Evolutionary conservation across 495 filamentous ascomycete species (phyloP).

Genomic region (Xylaria scruposa): DNA sequence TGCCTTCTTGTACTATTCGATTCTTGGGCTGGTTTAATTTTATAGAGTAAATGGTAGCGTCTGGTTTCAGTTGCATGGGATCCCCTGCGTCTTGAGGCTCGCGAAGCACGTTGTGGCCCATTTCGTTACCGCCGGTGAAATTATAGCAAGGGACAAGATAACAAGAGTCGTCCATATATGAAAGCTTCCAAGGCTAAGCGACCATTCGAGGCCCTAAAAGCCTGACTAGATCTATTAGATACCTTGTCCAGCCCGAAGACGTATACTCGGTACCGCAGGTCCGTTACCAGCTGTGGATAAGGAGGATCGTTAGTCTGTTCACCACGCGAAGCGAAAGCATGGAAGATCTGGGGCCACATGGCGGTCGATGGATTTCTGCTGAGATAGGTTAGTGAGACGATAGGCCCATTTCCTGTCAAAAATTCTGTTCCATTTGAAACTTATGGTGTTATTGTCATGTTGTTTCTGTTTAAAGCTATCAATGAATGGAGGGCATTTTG

Average conservation of each 20-base stretch:
- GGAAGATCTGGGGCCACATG: neutral
- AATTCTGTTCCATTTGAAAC: neutral
- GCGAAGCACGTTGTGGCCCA: neutral
- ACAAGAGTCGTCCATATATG: neutral
- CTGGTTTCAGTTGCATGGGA: conserved; percentile 8
- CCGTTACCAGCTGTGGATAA: conserved; percentile 1
- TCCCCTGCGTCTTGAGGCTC: neutral
- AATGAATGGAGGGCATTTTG: neutral
- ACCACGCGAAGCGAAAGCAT: conserved; percentile 5
- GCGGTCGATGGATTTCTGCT: neutral
- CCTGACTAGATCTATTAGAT: neutral
- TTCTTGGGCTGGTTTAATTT: neutral
- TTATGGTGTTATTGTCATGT: neutral
- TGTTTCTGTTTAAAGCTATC: neutral
- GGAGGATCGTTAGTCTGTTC: conserved; percentile 2
- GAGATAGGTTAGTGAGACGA: neutral
- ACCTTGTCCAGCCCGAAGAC: neutral
- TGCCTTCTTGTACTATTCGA: neutral
- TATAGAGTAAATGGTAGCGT: neutral
- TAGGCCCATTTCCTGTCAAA: neutral
- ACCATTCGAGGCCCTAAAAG: neutral
- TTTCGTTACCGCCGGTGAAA: too few species aligned
- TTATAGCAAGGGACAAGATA: neutral
- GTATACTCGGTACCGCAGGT: conserved; percentile 3
- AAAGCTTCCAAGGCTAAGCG: neutral